These are phyloP conservation scores for Euphorbia corollata DNA, from an alignment of 441 rosid genomes.

Conservation along the genomic window DNA sequence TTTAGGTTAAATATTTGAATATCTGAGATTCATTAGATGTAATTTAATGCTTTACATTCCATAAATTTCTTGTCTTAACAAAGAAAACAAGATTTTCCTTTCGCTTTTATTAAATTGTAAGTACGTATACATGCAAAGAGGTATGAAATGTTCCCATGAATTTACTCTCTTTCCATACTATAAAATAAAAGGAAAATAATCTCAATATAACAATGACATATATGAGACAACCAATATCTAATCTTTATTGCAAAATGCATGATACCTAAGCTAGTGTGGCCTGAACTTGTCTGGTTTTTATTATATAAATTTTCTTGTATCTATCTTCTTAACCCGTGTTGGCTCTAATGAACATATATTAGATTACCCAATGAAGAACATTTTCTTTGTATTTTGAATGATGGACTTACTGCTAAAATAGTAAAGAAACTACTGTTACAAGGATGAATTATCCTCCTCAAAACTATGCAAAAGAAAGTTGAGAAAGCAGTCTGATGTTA, in stretches of 20 bases:
- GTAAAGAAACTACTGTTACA: background rate
- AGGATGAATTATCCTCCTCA: background rate
- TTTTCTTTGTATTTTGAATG: background rate
- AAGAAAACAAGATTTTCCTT: background rate
- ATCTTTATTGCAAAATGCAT: background rate
- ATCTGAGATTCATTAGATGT: background rate
- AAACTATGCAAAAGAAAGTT: background rate
- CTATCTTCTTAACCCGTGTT: background rate
- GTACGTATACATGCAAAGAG: background rate
- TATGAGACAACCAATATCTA: background rate
- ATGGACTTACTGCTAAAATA: background rate
- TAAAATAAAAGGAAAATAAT: background rate
- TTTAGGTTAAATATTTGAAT: background rate
- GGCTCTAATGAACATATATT: conserved; percentile 4
- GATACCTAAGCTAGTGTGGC: background rate
- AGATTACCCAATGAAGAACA: background rate
- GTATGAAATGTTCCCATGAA: background rate
- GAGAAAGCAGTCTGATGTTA: background rate
- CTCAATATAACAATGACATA: background rate
- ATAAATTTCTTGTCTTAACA: background rate
- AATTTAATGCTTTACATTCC: background rate
- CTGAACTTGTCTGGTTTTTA: background rate
- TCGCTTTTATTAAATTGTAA: background rate
- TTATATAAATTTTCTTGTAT: conserved; percentile 1
- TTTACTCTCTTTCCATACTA: background rate